Conservation (phyloP, 2,329 filamentous ascomycete species). For the Penicillium corylophilum region DNA sequence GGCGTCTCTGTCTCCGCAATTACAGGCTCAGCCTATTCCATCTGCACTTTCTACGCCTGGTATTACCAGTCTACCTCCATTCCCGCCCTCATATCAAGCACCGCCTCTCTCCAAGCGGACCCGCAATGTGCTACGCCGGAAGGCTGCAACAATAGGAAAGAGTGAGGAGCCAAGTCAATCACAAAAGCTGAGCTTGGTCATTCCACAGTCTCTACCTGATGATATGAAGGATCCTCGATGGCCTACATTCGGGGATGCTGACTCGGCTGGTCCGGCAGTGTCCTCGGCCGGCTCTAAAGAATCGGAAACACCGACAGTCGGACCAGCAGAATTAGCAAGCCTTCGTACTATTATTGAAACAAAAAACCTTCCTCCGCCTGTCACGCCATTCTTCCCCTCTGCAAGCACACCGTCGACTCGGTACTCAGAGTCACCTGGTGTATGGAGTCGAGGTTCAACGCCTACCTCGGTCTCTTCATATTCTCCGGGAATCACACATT, state of each 20-base stretch:
- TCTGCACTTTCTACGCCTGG: constrained; percentile 16
- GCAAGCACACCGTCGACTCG: constrained; percentile 47
- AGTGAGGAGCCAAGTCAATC: constrained; percentile 25
- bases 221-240: constrained; percentile 16
- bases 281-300: constrained; percentile 8
- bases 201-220: constrained; percentile 23
- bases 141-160: constrained; percentile 42
- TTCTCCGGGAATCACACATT: constrained; percentile 47
- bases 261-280: constrained; percentile 9
- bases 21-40: constrained; percentile 9
- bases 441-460: constrained; percentile 50
- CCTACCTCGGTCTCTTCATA: constrained; percentile 52
- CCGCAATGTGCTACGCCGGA: constrained; percentile 44
- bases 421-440: constrained; percentile 47
- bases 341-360: constrained; percentile 37
- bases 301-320: constrained; percentile 20
- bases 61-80: constrained; percentile 11
- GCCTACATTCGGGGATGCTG: constrained; percentile 9
- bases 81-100: constrained; percentile 14
- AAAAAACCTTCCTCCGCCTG: constrained; percentile 37
- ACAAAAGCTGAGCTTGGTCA: constrained; percentile 34
- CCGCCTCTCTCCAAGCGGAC: constrained; percentile 24
- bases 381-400: constrained; percentile 39
- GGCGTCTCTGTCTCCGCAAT: constrained; percentile 12
- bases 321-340: constrained; percentile 40